These are phyloP conservation scores for Morella rubra DNA, from an alignment of 306 rosid species.

Conservation along the genomic window DNA sequence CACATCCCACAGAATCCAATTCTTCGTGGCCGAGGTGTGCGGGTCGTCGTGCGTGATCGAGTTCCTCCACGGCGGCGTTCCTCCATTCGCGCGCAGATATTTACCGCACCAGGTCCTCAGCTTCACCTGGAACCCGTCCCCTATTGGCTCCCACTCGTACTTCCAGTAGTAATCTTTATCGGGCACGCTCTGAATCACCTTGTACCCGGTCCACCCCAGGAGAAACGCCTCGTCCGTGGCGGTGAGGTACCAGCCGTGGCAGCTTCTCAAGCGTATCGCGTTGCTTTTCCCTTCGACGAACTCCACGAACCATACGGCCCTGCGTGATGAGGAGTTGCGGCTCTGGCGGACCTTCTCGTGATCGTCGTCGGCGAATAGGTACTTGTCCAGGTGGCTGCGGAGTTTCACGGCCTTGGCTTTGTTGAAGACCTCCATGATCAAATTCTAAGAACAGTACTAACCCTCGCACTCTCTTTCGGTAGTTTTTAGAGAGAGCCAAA, in stretches of 20 bases:
- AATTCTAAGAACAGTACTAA: neutral
- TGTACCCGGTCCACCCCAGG: slow-evolving; percentile 63
- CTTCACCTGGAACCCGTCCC: slow-evolving; percentile 75
- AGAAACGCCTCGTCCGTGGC: slow-evolving; percentile 51
- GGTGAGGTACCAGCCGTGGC: slow-evolving; percentile 57
- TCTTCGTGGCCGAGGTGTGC: slow-evolving; percentile 38
- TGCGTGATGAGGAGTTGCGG: slow-evolving; percentile 37
- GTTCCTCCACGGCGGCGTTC: slow-evolving; percentile 86
- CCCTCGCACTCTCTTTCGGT: neutral
- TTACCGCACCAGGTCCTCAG: slow-evolving; percentile 67
- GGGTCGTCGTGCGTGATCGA: slow-evolving; percentile 69
- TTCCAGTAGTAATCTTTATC: slow-evolving; percentile 29
- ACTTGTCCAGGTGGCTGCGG: slow-evolving; percentile 72
- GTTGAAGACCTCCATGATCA: slow-evolving; percentile 59
- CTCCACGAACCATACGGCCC: slow-evolving; percentile 67
- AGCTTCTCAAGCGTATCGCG: slow-evolving; percentile 53
- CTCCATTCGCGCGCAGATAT: slow-evolving; percentile 74
- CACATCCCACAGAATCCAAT: slow-evolving; percentile 75
- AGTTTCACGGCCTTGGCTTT: slow-evolving; percentile 54
- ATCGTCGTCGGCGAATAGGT: slow-evolving; percentile 57
- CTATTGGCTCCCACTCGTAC: slow-evolving; percentile 69
- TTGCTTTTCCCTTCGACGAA: slow-evolving; percentile 39
- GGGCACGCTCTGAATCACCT: slow-evolving; percentile 35
- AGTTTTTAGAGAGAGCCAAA: neutral
- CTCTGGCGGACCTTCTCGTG: slow-evolving; percentile 55